phyloP scores from a whole-genome alignment of 2,329 filamentous ascomycete genomes.

The Ophiostoma himal-ulmi region DNA sequence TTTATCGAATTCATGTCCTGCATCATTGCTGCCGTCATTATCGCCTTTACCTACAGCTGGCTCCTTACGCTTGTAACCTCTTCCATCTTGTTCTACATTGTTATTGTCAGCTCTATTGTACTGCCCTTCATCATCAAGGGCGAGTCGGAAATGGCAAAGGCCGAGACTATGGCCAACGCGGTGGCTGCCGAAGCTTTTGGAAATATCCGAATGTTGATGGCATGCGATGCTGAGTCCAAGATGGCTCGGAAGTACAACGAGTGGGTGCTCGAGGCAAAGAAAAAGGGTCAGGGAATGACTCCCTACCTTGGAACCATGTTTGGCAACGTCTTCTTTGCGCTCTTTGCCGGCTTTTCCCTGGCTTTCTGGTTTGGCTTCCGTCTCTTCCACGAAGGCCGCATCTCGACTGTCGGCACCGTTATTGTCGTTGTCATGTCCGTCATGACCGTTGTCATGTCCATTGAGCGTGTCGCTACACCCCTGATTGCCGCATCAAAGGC shows the following conservation, averaged over 20 bases:
- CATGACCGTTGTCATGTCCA: slow-evolving; percentile 52
- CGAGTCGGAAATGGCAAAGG: slow-evolving; percentile 41
- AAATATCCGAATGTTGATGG: slow-evolving; percentile 56
- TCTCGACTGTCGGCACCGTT: slow-evolving; percentile 48
- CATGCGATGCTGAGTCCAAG: slow-evolving; percentile 55
- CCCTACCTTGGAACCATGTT: slow-evolving; percentile 51
- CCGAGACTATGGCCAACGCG: slow-evolving; percentile 53
- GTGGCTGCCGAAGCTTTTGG: slow-evolving; percentile 57
- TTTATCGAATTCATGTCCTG: slow-evolving; percentile 52
- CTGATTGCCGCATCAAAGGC: slow-evolving; percentile 54
- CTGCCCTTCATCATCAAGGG: slow-evolving; percentile 53
- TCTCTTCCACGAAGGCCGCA: slow-evolving; percentile 41
- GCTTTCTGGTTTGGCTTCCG: slow-evolving; percentile 59
- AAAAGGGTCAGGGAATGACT: slow-evolving; percentile 43
- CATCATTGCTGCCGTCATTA: slow-evolving; percentile 47
- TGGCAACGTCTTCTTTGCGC: slow-evolving; percentile 49
- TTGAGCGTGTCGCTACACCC: slow-evolving; percentile 53
- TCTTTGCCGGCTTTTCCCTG: slow-evolving; percentile 50
- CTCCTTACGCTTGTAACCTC: slow-evolving; percentile 53
- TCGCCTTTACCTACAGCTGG: slow-evolving; percentile 55
- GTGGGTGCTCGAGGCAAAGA: slow-evolving; percentile 51
- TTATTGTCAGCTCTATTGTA: slow-evolving; percentile 36
- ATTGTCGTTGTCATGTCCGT: slow-evolving; percentile 54
- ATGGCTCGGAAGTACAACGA: slow-evolving; percentile 48
- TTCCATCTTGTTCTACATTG: slow-evolving; percentile 40